These are phyloP conservation scores for Arthromyces matolae DNA, from an alignment of 768 basidiomycete genomes.

Conservation along the genomic window DNA sequence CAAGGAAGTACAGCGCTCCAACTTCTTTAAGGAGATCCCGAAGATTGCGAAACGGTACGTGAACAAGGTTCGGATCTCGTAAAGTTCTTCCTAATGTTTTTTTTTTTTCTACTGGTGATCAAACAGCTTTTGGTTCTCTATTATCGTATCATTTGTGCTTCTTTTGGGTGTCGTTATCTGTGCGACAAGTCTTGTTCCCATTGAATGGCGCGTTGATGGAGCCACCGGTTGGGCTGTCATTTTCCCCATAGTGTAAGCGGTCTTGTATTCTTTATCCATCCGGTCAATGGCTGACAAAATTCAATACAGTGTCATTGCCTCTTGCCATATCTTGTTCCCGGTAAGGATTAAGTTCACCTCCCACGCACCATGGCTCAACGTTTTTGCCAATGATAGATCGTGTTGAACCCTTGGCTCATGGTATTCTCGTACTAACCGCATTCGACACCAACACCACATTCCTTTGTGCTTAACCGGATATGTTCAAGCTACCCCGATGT, in stretches of 20 bases:
- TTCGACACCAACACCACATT: too few species aligned
- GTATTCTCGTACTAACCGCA: conserved; percentile 59
- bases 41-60: conserved; percentile 72
- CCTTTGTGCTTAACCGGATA: too few species aligned
- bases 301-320: conserved; percentile 52
- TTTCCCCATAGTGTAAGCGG: conserved; percentile 58
- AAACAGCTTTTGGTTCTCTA: conserved; percentile 58
- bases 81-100: background rate
- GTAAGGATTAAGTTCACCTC: conserved; percentile 33
- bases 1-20: conserved; percentile 83
- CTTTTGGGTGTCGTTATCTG: conserved; percentile 56
- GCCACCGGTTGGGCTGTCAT: conserved; percentile 63
- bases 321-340: conserved; percentile 70
- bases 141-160: conserved; percentile 50
- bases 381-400: conserved; percentile 28
- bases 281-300: background rate
- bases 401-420: conserved; percentile 49
- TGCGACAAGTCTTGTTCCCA: conserved; percentile 43
- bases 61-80: conserved; percentile 1
- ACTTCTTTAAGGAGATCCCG: conserved; percentile 90
- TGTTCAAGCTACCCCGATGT: too few species aligned
- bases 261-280: conserved; percentile 11
- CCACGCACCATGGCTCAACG: background rate
- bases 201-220: conserved; percentile 56
- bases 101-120: background rate